A percentile compares a stretch with the other conserved stretches of the same genome.
Evolutionary conservation across 306 rosid species (phyloP).

Genomic region (Lupinus albus): DNA sequence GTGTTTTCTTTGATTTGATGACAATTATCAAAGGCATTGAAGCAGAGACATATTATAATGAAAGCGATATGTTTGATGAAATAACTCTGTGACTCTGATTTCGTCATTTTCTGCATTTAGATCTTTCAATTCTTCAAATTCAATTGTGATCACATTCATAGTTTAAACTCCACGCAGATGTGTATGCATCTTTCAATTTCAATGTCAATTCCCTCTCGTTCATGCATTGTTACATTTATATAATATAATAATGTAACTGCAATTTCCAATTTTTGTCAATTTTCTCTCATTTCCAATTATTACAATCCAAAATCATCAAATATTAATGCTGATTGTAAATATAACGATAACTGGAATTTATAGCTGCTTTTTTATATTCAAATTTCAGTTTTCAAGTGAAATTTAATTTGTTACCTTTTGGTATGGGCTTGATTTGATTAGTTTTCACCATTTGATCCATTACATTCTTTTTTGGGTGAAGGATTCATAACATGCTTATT

Average conservation of each 20-base stretch:
- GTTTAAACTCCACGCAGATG: slow-evolving; percentile 43
- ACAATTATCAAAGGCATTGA: no score
- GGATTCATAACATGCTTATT: slow-evolving; percentile 16
- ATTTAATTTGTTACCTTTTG: slow-evolving; percentile 31
- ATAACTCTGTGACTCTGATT: slow-evolving; percentile 1
- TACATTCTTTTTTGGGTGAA: slow-evolving; percentile 14
- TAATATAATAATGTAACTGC: background rate
- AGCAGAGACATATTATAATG: no score
- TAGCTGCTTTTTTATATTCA: slow-evolving; percentile 9
- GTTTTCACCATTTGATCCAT: slow-evolving; percentile 37
- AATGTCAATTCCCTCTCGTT: slow-evolving; percentile 11
- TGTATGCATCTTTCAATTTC: slow-evolving; percentile 46
- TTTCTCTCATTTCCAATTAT: background rate
- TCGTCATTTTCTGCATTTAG: slow-evolving; percentile 28
- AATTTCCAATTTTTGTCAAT: slow-evolving; percentile 32
- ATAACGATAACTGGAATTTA: slow-evolving; percentile 40
- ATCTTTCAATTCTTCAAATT: background rate
- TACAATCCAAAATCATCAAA: slow-evolving; percentile 8
- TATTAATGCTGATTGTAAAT: background rate
- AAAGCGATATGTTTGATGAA: slow-evolving; percentile 9
- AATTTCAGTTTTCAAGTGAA: slow-evolving; percentile 28
- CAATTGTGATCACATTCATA: slow-evolving; percentile 39
- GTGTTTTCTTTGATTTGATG: no score
- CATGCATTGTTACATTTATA: slow-evolving; percentile 12
- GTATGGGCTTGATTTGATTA: slow-evolving; percentile 34